These are phyloP conservation scores for Auriscalpium microsporum DNA, from an alignment of 768 basidiomycete species.

Conservation along the genomic window DNA sequence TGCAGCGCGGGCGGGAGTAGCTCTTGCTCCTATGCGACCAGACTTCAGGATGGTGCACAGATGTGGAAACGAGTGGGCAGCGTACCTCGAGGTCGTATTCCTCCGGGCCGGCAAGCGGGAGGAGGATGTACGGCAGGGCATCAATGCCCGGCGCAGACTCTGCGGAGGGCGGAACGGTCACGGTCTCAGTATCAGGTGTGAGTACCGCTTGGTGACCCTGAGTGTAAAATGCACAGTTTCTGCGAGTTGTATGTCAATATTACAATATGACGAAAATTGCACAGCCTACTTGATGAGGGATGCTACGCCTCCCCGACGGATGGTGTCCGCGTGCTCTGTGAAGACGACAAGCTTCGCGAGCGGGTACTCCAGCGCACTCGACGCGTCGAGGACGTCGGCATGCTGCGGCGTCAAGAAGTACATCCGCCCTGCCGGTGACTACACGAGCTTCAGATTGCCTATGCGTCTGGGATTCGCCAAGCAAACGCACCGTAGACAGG, in stretches of 20 bases:
- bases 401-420: conserved; percentile 72
- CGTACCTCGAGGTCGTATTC: conserved; percentile 86
- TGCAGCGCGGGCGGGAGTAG: conserved; percentile 76
- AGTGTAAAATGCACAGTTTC: conserved; percentile 72
- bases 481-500: conserved; percentile 57
- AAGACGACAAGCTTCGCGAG: conserved; percentile 76
- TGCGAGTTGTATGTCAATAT: conserved; percentile 24
- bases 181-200: conserved; percentile 47
- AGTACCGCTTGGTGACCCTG: conserved; percentile 66
- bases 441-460: neutral
- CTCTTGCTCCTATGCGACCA: conserved; percentile 65
- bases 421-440: conserved; percentile 71
- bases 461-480: no score
- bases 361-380: conserved; percentile 60
- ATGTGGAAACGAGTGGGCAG: neutral
- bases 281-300: conserved; percentile 72
- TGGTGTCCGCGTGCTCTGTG: conserved; percentile 82
- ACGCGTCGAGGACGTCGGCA: conserved; percentile 35
- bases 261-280: neutral
- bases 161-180: conserved; percentile 52
- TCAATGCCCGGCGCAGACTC: conserved; percentile 67
- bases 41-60: neutral
- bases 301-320: conserved; percentile 80
- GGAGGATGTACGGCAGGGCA: conserved; percentile 73
- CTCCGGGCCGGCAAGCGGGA: conserved; percentile 91